These are phyloP conservation scores for Xylariales sp. DNA, from an alignment of 2,329 filamentous ascomycete species.

Conservation along the genomic window DNA sequence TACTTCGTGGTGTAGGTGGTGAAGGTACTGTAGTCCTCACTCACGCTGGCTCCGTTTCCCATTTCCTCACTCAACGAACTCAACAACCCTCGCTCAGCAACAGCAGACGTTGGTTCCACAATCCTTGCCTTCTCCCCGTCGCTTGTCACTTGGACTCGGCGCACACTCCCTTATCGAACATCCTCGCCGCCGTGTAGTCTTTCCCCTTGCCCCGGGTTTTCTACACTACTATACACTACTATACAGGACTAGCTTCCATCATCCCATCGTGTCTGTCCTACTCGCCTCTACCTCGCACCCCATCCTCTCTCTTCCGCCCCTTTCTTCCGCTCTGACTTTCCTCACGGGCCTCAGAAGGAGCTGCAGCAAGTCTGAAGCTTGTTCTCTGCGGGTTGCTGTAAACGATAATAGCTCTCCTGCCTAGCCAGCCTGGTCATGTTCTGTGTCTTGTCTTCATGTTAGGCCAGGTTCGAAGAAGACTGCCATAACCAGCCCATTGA, in stretches of 20 bases:
- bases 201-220: conserved; percentile 34
- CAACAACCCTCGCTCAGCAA: background rate
- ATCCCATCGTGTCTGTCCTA: conserved; percentile 8
- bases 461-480: conserved; percentile 30
- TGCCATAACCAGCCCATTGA: conserved; percentile 20
- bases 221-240: too few species aligned
- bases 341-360: conserved; percentile 36
- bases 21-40: too few species aligned
- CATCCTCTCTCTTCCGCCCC: conserved; percentile 37
- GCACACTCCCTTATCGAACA: conserved; percentile 40
- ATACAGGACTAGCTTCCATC: conserved; percentile 21
- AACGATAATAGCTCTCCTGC: conserved; percentile 39
- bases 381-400: conserved; percentile 35
- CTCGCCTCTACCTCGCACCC: conserved; percentile 24
- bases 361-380: conserved; percentile 49
- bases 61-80: background rate
- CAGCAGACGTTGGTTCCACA: conserved; percentile 7
- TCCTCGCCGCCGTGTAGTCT: conserved; percentile 32
- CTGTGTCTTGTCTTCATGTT: conserved; percentile 38
- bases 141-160: conserved; percentile 37
- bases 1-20: too few species aligned
- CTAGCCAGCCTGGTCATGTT: conserved; percentile 37
- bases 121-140: conserved; percentile 16
- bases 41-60: background rate
- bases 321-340: conserved; percentile 34